Evolutionary conservation across 805 yeast species (phyloP), one percentile per base, ranked within the genome.

Genomic region (Spathaspora boniae): DNA sequence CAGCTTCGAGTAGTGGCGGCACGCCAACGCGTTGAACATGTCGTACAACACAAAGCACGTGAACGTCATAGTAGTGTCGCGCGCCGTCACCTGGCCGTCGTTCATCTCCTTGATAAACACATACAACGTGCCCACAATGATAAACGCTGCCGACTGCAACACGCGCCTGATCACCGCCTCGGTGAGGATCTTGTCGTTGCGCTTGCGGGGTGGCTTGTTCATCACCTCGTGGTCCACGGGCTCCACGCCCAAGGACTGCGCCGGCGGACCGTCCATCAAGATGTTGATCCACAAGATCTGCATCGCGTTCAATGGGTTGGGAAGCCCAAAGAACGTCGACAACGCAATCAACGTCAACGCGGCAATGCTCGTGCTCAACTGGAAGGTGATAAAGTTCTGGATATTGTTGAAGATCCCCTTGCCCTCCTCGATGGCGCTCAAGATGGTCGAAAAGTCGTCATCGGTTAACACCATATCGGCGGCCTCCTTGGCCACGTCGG

Each of bases 191-290:
- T 81, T 81, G 43, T 91, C 98, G 38, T 76, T 70, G 56, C 97
- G 80, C 34, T 79, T 74, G 62, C 99, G 80, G 36, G 98, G 98
- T n/a, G 98, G 97, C 55, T 83, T 85, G 44, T 75, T 78, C 97
- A 91, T 89, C 25, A 91, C 96, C 56, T 84, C 95, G 43, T 84
- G 88, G 54, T 91, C 98, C 9, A 91, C 98, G 1, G 96, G 95
- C 62, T 91, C 98, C 21, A 93, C 98, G 40, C 98, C 98, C 29
- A 91, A 68, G 0, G 95, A 85, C 65, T 91, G 98, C 2, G 98
- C 98, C 4, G 98, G 98, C 8, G 98, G 98, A 1, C 98, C 98
- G 65, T 91, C 98, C 98, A 91, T 91, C 39, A 91, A 72, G 44
- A 91, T 93, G 58, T 91, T 91, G 57, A 91, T 91, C 97, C 98